Evolutionary conservation across 768 basidiomycete species (phyloP), one percentile per base, ranked within the genome.

Genomic region (Tulasnella sp.): DNA sequence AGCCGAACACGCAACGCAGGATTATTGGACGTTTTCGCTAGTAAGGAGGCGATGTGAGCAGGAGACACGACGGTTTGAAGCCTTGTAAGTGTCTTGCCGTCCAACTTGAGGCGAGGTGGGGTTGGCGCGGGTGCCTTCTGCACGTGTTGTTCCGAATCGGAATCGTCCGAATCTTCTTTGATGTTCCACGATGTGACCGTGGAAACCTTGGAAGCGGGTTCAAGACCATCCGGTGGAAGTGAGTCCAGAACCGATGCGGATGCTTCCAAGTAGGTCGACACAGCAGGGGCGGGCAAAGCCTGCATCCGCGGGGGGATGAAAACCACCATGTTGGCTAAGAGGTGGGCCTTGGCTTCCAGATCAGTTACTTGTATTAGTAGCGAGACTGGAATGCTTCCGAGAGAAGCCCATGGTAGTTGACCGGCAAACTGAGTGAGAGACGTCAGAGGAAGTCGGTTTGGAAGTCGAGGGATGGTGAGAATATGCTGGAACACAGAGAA

Each of bases 401-500:
- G 77, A 16, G 85, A 84, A 18, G 85, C 84, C 27, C 91, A 86
- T 1, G 95, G 94, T 18, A 97, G 86, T 14, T 88, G 86, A 21
- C 90, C 87, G 21, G 92, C 91, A 56, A 98, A 86, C 34, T 88
- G 85, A 4, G 91, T 90, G 46, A 97, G 88, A 31, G 90, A 88
- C 0, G 86, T 84, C 31, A 91, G 86, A 46, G 90, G 92, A 71
- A 93, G 86, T 10, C 91, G 92, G 84, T 94, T 92, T 0, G 94
- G 95, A 0, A 98, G 88, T 0, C 95, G 86, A 0, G 94, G 93
- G 68, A 97, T 87, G 1, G 92, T 88, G 79, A 97, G 87, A 77
- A 97, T 89, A 80, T 86, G 84, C 21, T 86, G 83, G 76, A 93
- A 81, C 39, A 93, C 82, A 24, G 84, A 83, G 40, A 84, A 81